Percentiles rank a stretch among this genome's conserved stretches.
Evolutionary conservation across 768 basidiomycete species (phyloP).

Genomic region (Boletus sp.): DNA sequence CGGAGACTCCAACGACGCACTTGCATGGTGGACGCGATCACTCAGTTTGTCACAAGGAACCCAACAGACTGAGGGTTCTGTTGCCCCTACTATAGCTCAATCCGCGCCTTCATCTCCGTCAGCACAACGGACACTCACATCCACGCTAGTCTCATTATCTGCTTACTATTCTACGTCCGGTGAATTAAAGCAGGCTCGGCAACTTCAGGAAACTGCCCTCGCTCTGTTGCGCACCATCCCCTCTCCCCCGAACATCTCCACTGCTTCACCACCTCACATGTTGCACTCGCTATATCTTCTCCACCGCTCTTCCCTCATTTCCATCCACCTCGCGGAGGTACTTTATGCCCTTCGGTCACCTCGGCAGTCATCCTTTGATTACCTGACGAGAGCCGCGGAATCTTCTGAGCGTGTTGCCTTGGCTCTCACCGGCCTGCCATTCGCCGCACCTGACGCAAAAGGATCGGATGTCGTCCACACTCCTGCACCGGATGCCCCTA

Average conservation of each 20-base stretch:
- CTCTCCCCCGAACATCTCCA: conserved; percentile 42
- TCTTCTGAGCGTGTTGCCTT: conserved; percentile 65
- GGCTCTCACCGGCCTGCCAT: conserved; percentile 46
- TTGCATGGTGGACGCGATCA: conserved; percentile 68
- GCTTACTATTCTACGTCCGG: conserved; percentile 64
- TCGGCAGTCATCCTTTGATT: conserved; percentile 48
- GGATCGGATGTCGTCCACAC: conserved; percentile 35
- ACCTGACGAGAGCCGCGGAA: conserved; percentile 59
- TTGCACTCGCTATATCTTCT: conserved; percentile 66
- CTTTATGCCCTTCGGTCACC: conserved; percentile 48
- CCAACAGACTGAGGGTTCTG: conserved; percentile 17
- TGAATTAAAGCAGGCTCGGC: conserved; percentile 52
- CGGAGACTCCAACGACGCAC: conserved; percentile 50
- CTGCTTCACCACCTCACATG: conserved; percentile 52
- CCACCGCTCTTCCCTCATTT: conserved; percentile 72
- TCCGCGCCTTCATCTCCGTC: conserved; percentile 53
- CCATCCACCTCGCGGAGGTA: conserved; percentile 74
- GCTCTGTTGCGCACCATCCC: conserved; percentile 52
- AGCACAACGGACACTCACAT: conserved; percentile 60
- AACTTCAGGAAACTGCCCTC: conserved; percentile 55
- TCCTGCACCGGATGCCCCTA: conserved; percentile 38
- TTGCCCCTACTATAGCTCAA: conserved; percentile 33
- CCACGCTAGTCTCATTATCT: conserved; percentile 67
- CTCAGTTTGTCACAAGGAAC: conserved; percentile 45
- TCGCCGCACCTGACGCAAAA: conserved; percentile 34